A percentile compares a stretch with the other conserved stretches of the same genome.
phyloP scores from a whole-genome alignment of 306 rosid genomes.

The Canavalia ensiformis region DNA sequence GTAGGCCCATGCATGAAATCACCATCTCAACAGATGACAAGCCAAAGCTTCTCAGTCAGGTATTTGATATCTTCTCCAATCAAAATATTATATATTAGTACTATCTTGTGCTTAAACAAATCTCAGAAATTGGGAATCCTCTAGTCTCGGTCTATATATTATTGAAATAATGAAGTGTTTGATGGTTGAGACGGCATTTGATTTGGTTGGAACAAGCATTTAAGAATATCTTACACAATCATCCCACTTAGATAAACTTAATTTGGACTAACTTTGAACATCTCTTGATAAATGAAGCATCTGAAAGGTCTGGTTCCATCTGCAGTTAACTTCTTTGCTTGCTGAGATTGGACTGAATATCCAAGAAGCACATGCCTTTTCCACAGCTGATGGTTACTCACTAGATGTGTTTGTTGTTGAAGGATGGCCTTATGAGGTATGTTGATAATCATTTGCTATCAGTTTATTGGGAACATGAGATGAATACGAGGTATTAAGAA shows the following conservation, averaged over 20 bases:
- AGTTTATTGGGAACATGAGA: slow-evolving; percentile 15
- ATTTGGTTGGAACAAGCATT: slow-evolving; percentile 30
- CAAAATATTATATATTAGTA: slow-evolving; percentile 4
- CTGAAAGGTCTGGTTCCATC: slow-evolving; percentile 44
- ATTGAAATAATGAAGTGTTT: neutral
- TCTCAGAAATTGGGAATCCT: slow-evolving; percentile 19
- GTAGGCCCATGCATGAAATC: slow-evolving; percentile 99
- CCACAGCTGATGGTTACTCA: slow-evolving; percentile 91
- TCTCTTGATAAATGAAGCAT: slow-evolving; percentile 30
- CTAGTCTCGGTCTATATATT: neutral
- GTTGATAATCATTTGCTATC: slow-evolving; percentile 37
- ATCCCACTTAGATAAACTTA: slow-evolving; percentile 34
- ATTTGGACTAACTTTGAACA: slow-evolving; percentile 35
- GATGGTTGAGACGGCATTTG: slow-evolving; percentile 37
- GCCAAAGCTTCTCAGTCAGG: slow-evolving; percentile 99
- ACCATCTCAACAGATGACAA: slow-evolving; percentile 95
- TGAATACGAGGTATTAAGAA: neutral
- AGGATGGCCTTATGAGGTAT: slow-evolving; percentile 98
- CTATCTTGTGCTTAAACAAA: slow-evolving; percentile 7
- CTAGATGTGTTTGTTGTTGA: slow-evolving; percentile 99
- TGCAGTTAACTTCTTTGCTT: slow-evolving; percentile 96
- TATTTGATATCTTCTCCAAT: slow-evolving; percentile 49
- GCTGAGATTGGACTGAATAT: slow-evolving; percentile 96
- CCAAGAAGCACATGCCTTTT: slow-evolving; percentile 99
- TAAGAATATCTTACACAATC: slow-evolving; percentile 15